Conservation (phyloP, 2,329 filamentous ascomycete species). For the Aspergillus sp. region DNA sequence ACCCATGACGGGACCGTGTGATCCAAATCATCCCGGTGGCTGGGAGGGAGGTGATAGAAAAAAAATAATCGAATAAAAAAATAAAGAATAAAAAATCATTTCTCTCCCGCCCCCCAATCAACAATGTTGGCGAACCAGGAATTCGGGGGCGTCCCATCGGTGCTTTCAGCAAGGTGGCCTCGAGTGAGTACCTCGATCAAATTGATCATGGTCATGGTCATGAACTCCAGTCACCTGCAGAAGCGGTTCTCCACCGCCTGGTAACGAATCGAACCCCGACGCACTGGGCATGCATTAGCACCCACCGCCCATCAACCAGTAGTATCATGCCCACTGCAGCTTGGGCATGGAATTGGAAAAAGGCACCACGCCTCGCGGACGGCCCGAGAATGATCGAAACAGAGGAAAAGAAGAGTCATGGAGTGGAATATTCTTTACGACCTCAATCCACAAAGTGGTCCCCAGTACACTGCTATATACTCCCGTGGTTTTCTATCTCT, state of each 20-base stretch:
- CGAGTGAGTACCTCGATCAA: background rate
- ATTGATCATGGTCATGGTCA: slow-evolving; percentile 11
- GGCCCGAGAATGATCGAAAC: background rate
- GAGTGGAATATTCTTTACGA: background rate
- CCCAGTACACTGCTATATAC: background rate
- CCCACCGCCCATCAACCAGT: slow-evolving; percentile 9
- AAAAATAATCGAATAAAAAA: background rate
- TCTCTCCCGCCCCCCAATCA: background rate
- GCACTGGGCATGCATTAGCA: slow-evolving; percentile 27
- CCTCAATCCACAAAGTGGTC: background rate
- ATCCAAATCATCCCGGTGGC: slow-evolving; percentile 17
- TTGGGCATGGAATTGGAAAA: background rate
- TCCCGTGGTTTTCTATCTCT: background rate
- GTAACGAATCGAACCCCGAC: slow-evolving; percentile 16
- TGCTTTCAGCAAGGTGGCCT: slow-evolving; percentile 8
- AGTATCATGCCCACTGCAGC: background rate
- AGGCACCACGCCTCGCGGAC: background rate
- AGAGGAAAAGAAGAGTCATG: background rate
- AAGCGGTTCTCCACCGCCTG: slow-evolving; percentile 20
- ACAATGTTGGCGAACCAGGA: slow-evolving; percentile 1
- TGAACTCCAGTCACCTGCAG: slow-evolving; percentile 24
- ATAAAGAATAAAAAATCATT: background rate
- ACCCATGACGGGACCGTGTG: slow-evolving; percentile 12
- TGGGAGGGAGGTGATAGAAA: slow-evolving; percentile 10
- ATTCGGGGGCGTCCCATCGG: slow-evolving; percentile 6